These are phyloP conservation scores for Sporothrix phasma DNA, from an alignment of 2,329 filamentous ascomycete species.

Conservation along the genomic window DNA sequence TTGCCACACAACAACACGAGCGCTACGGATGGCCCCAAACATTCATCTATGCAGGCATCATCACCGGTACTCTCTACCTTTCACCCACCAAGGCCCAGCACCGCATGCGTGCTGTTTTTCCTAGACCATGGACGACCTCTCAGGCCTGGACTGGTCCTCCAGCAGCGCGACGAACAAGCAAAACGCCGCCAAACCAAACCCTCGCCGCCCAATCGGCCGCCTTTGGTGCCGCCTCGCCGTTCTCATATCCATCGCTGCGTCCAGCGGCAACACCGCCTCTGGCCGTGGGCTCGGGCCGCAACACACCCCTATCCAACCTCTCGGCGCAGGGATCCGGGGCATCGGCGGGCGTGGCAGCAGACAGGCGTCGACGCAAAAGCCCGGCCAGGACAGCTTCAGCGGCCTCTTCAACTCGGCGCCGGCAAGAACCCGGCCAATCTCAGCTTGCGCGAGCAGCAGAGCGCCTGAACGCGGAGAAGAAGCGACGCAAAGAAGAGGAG, in stretches of 20 bases:
- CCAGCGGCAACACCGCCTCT: slow-evolving; percentile 47
- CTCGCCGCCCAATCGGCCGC: slow-evolving; percentile 32
- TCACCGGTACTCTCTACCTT: background rate
- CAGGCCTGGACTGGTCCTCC: slow-evolving; percentile 49
- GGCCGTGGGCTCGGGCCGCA: slow-evolving; percentile 43
- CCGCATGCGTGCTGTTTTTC: background rate
- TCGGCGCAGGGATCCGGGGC: slow-evolving; percentile 39
- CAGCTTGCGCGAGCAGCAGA: slow-evolving; percentile 68
- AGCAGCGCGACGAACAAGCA: slow-evolving; percentile 25
- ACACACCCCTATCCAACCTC: slow-evolving; percentile 44
- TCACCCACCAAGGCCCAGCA: background rate
- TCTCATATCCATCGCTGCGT: slow-evolving; percentile 44
- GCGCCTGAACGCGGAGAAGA: slow-evolving; percentile 56
- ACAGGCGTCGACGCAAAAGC: slow-evolving; percentile 33
- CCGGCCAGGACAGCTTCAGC: slow-evolving; percentile 65
- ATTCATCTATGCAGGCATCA: background rate
- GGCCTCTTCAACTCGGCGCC: slow-evolving; percentile 55
- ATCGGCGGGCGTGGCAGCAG: slow-evolving; percentile 30
- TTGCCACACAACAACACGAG: background rate
- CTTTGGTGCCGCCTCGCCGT: slow-evolving; percentile 32
- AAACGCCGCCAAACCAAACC: slow-evolving; percentile 14
- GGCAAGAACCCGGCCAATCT: slow-evolving; percentile 57
- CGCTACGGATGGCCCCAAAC: background rate
- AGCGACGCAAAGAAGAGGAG: slow-evolving; percentile 63
- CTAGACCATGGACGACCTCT: slow-evolving; percentile 49